phyloP scores from a whole-genome alignment of 208 protist species.

The Vickermania ingenoplastis region DNA sequence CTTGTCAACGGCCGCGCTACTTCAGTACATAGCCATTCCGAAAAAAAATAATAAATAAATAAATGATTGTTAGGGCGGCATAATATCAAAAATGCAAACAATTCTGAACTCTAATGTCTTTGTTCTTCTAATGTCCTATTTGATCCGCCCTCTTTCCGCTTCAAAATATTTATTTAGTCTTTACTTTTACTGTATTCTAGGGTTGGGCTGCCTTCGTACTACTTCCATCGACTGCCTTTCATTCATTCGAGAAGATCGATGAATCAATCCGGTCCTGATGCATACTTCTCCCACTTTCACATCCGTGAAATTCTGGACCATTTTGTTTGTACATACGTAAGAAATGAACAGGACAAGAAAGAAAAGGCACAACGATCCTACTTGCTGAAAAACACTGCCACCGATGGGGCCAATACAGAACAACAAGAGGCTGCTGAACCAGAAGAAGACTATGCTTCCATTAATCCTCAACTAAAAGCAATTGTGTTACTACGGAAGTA shows the following conservation, averaged over 20 bases:
- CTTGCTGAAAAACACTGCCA: conserved; percentile 7
- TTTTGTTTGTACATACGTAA: conserved; percentile 1
- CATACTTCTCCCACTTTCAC: conserved; percentile 3
- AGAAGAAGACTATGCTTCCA: neutral
- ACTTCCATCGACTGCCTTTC: neutral
- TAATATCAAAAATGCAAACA: neutral
- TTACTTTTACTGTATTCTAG: neutral
- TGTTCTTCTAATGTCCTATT: neutral
- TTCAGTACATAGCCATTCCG: neutral
- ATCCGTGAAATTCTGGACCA: conserved; percentile 5
- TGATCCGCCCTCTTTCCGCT: too few relatives aligned
- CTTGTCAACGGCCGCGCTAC: neutral
- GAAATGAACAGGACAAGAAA: conserved; percentile 1
- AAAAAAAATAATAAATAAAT: neutral
- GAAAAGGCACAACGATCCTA: conserved; percentile 3
- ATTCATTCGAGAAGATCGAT: neutral
- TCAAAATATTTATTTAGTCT: too few relatives aligned
- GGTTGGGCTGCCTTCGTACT: neutral
- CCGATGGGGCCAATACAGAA: neutral
- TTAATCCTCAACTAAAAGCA: neutral
- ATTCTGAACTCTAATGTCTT: neutral
- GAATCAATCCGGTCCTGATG: neutral
- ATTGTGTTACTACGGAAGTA: neutral
- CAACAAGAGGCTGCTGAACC: neutral
- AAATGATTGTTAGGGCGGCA: neutral